phyloP scores from a whole-genome alignment of 148 eudicot species.

The Nyssa sinensis region DNA sequence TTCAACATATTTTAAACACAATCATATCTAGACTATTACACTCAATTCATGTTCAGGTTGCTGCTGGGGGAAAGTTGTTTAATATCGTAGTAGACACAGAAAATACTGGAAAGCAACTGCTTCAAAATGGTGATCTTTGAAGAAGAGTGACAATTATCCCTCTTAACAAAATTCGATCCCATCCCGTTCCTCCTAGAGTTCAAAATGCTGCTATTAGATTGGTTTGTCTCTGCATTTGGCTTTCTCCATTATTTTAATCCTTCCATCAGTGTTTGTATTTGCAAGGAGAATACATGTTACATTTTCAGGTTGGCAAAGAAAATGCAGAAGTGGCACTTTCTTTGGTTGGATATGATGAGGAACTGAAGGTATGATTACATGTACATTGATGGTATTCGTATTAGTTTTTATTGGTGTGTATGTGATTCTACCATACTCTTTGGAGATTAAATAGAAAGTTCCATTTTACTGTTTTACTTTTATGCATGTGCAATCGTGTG shows the following conservation, averaged over 20 bases:
- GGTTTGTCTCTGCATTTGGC: constrained; percentile 39
- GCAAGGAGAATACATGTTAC: background rate
- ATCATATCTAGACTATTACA: background rate
- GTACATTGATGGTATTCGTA: background rate
- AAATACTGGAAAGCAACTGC: constrained; percentile 84
- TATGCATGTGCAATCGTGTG: background rate
- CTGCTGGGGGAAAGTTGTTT: constrained; percentile 89
- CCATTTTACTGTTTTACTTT: background rate
- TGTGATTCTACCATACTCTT: background rate
- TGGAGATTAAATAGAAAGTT: background rate
- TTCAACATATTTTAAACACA: background rate
- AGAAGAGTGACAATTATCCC: constrained; percentile 92
- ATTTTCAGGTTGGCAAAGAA: constrained; percentile 76
- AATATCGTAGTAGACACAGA: constrained; percentile 90
- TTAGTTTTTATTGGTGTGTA: background rate
- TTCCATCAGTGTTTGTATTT: background rate
- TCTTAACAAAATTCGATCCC: constrained; percentile 81
- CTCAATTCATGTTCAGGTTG: constrained; percentile 53
- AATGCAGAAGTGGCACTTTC: constrained; percentile 94
- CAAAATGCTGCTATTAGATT: constrained; percentile 71
- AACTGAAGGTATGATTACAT: constrained; percentile 59
- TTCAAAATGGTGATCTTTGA: constrained; percentile 83
- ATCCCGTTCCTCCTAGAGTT: constrained; percentile 57
- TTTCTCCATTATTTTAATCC: constrained; percentile 2
- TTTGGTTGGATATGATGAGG: constrained; percentile 82